Evolutionary conservation across 306 rosid species (phyloP).

Genomic region (Fragaria vesca): DNA sequence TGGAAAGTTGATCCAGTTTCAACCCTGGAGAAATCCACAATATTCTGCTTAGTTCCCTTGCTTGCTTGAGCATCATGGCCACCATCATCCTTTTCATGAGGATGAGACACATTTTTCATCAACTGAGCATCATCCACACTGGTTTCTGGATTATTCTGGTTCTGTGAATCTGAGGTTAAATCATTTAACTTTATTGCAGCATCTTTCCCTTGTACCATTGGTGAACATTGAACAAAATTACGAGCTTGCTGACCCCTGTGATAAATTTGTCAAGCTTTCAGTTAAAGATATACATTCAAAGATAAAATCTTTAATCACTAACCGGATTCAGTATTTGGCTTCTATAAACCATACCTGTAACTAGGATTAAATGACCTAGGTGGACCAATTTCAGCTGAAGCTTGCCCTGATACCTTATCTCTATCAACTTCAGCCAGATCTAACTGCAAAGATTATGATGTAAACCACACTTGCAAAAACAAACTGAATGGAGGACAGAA

Average conservation of each 20-base stretch:
- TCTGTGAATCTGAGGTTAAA: conserved; percentile 34
- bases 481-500: conserved; percentile 22
- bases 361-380: conserved; percentile 36
- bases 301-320: not conserved
- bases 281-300: conserved; percentile 11
- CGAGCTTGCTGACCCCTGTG: conserved; percentile 44
- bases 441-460: conserved; percentile 52
- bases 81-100: conserved; percentile 32
- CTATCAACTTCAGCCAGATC: conserved; percentile 72
- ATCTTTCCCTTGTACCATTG: conserved; percentile 40
- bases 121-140: conserved; percentile 26
- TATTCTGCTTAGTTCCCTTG: conserved; percentile 38
- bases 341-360: conserved; percentile 44
- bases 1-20: conserved; percentile 28
- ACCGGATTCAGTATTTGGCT: conserved; percentile 11
- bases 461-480: conserved; percentile 19
- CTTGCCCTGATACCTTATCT: conserved; percentile 85
- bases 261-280: conserved; percentile 29
- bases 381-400: conserved; percentile 49
- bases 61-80: conserved; percentile 24
- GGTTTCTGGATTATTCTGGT: conserved; percentile 26
- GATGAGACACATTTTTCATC: conserved; percentile 4
- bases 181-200: conserved; percentile 32
- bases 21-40: conserved; percentile 30
- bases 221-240: conserved; percentile 36